Evolutionary conservation across 495 filamentous ascomycete species (phyloP).

Genomic region (Podospora sp.): DNA sequence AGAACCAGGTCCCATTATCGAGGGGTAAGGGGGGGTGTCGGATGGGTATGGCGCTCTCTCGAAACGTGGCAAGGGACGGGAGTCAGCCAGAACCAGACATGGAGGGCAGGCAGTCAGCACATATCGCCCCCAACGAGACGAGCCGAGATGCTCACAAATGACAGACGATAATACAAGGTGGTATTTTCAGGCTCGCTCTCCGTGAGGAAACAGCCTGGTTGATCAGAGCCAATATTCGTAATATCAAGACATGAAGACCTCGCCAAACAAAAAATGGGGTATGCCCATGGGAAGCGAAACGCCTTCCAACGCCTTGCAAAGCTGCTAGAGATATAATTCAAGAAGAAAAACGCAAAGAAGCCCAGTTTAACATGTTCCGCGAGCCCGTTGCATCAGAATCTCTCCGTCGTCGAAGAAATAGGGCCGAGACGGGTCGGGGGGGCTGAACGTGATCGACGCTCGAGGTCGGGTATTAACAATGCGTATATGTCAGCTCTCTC

Average conservation of each 20-base stretch:
- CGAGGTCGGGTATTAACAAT: background rate
- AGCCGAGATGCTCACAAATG: background rate
- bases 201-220: background rate
- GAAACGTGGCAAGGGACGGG: background rate
- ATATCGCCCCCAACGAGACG: background rate
- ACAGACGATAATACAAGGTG: background rate
- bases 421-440: background rate
- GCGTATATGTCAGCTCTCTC: background rate
- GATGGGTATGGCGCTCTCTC: background rate
- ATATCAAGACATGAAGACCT: background rate
- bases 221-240: background rate
- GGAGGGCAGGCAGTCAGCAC: background rate
- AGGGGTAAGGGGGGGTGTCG: background rate
- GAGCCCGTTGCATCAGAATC: background rate
- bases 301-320: constrained; percentile 12
- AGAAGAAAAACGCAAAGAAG: constrained; percentile 4
- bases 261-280: constrained; percentile 4
- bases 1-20: background rate
- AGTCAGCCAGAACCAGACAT: background rate
- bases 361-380: background rate
- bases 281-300: background rate
- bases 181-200: background rate
- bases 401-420: background rate
- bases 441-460: background rate
- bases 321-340: constrained; percentile 3